phyloP scores from a whole-genome alignment of 1,139 yeast genomes.

The Geotrichum carabidarum region DNA sequence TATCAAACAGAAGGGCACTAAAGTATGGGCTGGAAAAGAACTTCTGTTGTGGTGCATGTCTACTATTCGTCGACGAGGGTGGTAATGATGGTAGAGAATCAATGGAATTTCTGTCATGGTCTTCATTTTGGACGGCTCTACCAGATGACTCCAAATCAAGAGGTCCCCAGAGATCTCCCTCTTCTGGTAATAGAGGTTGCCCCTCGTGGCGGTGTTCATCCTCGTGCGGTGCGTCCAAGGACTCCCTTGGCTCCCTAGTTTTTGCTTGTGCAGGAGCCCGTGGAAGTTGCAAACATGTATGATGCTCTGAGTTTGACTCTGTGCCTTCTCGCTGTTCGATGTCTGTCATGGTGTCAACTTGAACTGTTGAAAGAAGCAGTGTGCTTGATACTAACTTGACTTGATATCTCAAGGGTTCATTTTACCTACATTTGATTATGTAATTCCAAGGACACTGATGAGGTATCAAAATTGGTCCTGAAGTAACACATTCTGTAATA shows the following conservation, averaged over 20 bases:
- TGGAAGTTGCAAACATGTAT: background rate
- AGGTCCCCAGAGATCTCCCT: background rate
- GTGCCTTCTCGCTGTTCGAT: background rate
- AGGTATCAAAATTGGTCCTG: too few relatives aligned
- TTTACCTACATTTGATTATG: too few relatives aligned
- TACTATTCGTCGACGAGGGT: background rate
- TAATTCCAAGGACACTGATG: too few relatives aligned
- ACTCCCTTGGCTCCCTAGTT: too few relatives aligned
- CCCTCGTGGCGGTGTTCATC: background rate
- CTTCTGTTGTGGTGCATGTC: slow-evolving; percentile 1
- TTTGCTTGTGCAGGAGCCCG: too few relatives aligned
- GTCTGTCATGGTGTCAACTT: background rate
- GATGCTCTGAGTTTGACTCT: background rate
- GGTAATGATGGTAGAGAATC: background rate
- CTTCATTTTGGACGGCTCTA: background rate
- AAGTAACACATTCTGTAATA: background rate
- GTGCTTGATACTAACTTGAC: too few relatives aligned
- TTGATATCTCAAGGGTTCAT: too few relatives aligned
- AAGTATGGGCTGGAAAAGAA: slow-evolving; percentile 25
- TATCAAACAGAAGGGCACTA: slow-evolving; percentile 28
- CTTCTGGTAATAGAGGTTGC: background rate
- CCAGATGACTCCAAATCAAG: background rate
- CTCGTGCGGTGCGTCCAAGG: background rate
- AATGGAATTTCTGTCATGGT: background rate
- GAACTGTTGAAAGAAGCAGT: too few relatives aligned